Percentiles rank a stretch among this genome's conserved stretches.
Evolutionary conservation across 2,329 filamentous ascomycete species (phyloP).

Genomic region (Aspergillus melleus): DNA sequence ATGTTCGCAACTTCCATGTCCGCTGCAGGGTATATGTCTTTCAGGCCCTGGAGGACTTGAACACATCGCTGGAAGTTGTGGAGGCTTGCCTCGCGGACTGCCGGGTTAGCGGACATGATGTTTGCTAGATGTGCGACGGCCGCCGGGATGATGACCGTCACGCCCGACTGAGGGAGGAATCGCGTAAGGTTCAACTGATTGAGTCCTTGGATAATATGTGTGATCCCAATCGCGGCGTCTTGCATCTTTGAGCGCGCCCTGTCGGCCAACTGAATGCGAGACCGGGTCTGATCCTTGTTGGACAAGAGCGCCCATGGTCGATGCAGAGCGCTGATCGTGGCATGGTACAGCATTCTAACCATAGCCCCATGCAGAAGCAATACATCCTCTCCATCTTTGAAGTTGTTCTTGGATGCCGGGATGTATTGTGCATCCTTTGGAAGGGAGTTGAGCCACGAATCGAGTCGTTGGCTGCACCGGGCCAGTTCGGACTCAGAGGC

Average conservation of each 20-base stretch:
- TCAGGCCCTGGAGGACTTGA: conserved; percentile 76
- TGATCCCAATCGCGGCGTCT: conserved; percentile 79
- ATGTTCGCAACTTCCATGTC: conserved; percentile 60
- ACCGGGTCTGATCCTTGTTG: conserved; percentile 42
- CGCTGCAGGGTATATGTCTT: conserved; percentile 81
- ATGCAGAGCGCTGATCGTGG: conserved; percentile 83
- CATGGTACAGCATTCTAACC: conserved; percentile 87
- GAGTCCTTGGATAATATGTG: conserved; percentile 72
- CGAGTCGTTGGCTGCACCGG: conserved; percentile 72
- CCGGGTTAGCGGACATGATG: conserved; percentile 73
- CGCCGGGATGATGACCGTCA: conserved; percentile 80
- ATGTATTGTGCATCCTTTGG: conserved; percentile 69
- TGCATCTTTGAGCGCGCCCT: conserved; percentile 75
- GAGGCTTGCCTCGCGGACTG: conserved; percentile 67
- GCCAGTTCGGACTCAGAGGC: conserved; percentile 73
- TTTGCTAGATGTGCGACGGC: conserved; percentile 88
- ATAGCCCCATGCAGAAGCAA: conserved; percentile 72
- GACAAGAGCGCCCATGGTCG: conserved; percentile 78
- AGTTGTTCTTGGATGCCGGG: conserved; percentile 59
- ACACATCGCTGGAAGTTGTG: conserved; percentile 82
- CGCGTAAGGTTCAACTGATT: conserved; percentile 69
- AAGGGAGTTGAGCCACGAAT: conserved; percentile 69
- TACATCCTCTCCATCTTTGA: conserved; percentile 50
- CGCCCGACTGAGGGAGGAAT: conserved; percentile 78
- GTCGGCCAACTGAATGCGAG: conserved; percentile 61